These are phyloP conservation scores for Psilocybe azurescens DNA, from an alignment of 768 basidiomycete genomes.

Conservation along the genomic window DNA sequence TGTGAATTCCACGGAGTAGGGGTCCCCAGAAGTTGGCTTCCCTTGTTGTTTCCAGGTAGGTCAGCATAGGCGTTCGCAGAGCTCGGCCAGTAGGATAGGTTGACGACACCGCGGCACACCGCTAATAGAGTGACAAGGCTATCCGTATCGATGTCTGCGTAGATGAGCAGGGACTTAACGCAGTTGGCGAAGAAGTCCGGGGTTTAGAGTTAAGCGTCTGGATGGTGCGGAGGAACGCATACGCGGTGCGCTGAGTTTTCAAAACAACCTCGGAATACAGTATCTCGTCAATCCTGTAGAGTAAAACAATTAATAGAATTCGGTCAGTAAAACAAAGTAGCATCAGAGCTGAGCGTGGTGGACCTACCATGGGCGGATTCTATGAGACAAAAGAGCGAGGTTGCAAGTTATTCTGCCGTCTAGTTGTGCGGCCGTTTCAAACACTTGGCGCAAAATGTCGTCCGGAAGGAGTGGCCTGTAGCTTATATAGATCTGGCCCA, in stretches of 20 bases:
- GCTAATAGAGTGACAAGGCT: slow-evolving; percentile 36
- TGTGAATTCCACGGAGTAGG: slow-evolving; percentile 2
- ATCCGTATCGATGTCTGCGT: slow-evolving; percentile 36
- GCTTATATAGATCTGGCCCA: not conserved
- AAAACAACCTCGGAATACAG: slow-evolving; percentile 41
- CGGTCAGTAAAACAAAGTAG: not conserved
- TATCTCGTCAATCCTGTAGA: slow-evolving; percentile 39
- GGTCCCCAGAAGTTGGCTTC: not conserved
- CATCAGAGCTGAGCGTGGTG: not conserved
- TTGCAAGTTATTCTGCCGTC: slow-evolving; percentile 37
- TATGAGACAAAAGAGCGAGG: slow-evolving; percentile 35
- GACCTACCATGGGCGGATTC: slow-evolving; percentile 37
- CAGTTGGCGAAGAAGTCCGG: slow-evolving; percentile 37
- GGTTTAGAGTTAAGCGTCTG: slow-evolving; percentile 38
- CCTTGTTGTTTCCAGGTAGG: not conserved
- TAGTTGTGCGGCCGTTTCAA: slow-evolving; percentile 36
- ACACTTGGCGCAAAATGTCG: slow-evolving; percentile 41
- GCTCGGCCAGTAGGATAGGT: slow-evolving; percentile 41
- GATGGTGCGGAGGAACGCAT: slow-evolving; percentile 42
- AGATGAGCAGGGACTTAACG: slow-evolving; percentile 42
- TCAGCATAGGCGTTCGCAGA: not conserved
- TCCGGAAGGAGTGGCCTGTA: slow-evolving; percentile 27
- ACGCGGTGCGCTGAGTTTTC: slow-evolving; percentile 34
- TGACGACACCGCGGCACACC: slow-evolving; percentile 38
- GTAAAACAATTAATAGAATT: not conserved